Conservation (phyloP, 1,284 basidiomycete species). For the Amylostereum areolatum region DNA sequence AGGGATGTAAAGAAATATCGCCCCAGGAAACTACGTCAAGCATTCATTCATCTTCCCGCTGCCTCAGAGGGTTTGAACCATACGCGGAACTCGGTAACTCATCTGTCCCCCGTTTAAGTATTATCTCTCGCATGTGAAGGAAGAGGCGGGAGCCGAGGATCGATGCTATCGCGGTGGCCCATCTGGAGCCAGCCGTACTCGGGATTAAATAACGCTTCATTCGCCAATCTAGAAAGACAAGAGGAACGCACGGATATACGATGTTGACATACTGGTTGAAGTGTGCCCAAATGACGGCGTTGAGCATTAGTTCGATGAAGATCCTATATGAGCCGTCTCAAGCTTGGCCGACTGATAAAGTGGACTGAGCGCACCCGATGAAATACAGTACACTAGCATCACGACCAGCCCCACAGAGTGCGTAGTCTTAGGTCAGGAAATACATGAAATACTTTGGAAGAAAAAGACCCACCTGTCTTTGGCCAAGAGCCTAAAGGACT, state of each 20-base stretch:
- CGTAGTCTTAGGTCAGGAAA: background rate
- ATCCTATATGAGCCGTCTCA: constrained; percentile 11
- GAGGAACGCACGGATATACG: constrained; percentile 20
- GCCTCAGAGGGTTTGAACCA: too few species aligned
- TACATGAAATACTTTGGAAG: too few species aligned
- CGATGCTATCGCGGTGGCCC: constrained; percentile 18
- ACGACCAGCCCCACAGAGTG: background rate
- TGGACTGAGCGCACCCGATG: constrained; percentile 11
- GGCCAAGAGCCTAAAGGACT: constrained; percentile 8
- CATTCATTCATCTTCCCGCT: too few species aligned
- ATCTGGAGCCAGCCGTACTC: constrained; percentile 9
- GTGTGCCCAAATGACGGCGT: constrained; percentile 19
- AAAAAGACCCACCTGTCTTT: constrained; percentile 12
- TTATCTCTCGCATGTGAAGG: constrained; percentile 10
- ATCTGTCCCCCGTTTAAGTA: too few species aligned
- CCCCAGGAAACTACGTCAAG: too few species aligned
- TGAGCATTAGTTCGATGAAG: constrained; percentile 16
- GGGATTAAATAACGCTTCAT: background rate
- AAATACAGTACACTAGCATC: constrained; percentile 15
- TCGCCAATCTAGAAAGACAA: background rate
- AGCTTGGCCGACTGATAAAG: too few species aligned
- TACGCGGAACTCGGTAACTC: too few species aligned
- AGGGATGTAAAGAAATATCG: too few species aligned
- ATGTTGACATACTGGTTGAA: constrained; percentile 19
- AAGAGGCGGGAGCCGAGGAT: constrained; percentile 14